A percentile compares a stretch with the other conserved stretches of the same genome.
Conservation (phyloP, 2,329 filamentous ascomycete species). For the Calycina herbarum region DNA sequence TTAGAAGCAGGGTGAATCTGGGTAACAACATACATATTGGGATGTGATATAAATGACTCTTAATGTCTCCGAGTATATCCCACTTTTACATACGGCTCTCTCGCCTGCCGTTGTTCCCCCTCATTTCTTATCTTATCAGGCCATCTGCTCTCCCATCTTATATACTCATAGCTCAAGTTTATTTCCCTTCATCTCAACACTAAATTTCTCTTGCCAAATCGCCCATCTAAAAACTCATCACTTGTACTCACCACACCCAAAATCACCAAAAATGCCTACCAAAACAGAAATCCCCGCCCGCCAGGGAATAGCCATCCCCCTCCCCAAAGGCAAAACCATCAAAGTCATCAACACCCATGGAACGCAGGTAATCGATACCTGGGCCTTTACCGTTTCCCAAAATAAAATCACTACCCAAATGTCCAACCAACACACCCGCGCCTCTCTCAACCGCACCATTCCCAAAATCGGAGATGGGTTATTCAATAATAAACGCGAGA, state of each 20-base stretch:
- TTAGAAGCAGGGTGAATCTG: not conserved
- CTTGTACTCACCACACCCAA: not conserved
- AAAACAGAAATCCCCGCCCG: slow-evolving; percentile 23
- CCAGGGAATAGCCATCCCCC: slow-evolving; percentile 19
- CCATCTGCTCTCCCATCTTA: not conserved
- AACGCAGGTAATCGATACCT: slow-evolving; percentile 29
- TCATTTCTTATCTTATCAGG: not conserved
- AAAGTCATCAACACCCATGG: slow-evolving; percentile 26
- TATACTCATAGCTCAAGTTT: not conserved
- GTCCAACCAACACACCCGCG: slow-evolving; percentile 30
- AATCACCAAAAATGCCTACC: not conserved
- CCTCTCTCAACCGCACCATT: slow-evolving; percentile 27
- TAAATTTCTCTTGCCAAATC: not conserved
- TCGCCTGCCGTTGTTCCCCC: not conserved
- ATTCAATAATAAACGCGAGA: slow-evolving; percentile 26
- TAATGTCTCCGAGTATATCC: not conserved
- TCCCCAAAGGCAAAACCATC: slow-evolving; percentile 19
- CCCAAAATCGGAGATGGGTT: slow-evolving; percentile 27
- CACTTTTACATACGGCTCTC: not conserved
- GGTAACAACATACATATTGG: not conserved
- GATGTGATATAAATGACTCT: not conserved
- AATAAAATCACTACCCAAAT: slow-evolving; percentile 24
- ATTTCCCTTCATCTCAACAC: not conserved
- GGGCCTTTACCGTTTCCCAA: slow-evolving; percentile 23
- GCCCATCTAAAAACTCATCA: not conserved